These are phyloP conservation scores for Diaporthe velutina DNA, from an alignment of 2,329 filamentous ascomycete species.

Conservation along the genomic window DNA sequence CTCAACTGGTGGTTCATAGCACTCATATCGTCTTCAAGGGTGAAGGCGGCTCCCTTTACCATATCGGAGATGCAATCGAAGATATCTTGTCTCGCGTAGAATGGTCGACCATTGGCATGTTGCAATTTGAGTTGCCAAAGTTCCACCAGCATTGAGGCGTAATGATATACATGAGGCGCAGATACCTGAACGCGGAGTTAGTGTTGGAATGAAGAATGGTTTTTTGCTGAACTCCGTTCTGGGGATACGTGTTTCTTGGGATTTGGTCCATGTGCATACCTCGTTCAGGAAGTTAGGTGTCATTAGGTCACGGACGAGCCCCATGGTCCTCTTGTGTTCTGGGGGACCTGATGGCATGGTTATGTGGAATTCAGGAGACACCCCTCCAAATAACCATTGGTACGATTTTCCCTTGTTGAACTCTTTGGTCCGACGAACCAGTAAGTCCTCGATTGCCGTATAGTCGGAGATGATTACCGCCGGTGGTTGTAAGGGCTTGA, in stretches of 20 bases:
- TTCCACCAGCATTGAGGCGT: neutral
- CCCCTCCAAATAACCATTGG: neutral
- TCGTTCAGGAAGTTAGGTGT: conserved; percentile 7
- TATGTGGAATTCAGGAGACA: neutral
- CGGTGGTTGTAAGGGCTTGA: neutral
- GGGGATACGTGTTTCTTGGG: neutral
- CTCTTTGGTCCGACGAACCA: neutral
- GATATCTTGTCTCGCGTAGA: neutral
- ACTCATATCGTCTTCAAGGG: neutral
- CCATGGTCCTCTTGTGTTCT: conserved; percentile 11
- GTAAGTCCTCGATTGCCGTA: neutral
- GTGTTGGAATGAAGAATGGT: neutral
- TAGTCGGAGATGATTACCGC: conserved; percentile 6
- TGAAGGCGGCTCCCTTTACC: neutral
- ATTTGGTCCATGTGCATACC: neutral
- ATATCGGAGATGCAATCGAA: neutral
- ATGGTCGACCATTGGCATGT: neutral
- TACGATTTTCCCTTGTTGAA: neutral
- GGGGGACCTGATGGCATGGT: neutral
- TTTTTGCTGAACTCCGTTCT: neutral
- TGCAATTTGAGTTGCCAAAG: conserved; percentile 2
- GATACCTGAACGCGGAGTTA: neutral
- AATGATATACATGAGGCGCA: conserved; percentile 2
- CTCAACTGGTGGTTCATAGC: neutral
- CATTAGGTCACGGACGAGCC: conserved; percentile 4